Evolutionary conservation across 805 yeast species (phyloP).

Genomic region (Ogataea paradorogensis): DNA sequence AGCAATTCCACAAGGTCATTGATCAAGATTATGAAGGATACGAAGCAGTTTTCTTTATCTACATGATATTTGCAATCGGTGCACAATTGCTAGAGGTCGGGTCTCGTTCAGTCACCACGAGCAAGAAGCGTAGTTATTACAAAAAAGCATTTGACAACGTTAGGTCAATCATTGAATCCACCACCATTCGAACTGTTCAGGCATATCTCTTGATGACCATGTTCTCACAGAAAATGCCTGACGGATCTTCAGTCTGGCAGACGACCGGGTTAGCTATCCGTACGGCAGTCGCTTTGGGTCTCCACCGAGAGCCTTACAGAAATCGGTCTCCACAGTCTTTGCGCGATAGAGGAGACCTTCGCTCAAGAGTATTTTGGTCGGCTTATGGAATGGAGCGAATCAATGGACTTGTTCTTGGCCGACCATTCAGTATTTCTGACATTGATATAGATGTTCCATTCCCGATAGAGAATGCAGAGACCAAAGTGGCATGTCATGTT

Average conservation of each 20-base stretch:
- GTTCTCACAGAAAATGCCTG: constrained; percentile 36
- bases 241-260: constrained; percentile 34
- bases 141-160: constrained; percentile 31
- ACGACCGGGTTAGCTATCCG: constrained; percentile 33
- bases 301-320: constrained; percentile 31
- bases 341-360: constrained; percentile 4
- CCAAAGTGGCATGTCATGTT: constrained; percentile 30
- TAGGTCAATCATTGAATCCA: constrained; percentile 19
- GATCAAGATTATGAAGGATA: constrained; percentile 9
- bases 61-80: neutral
- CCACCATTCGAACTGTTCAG: constrained; percentile 31
- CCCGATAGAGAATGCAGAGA: constrained; percentile 22
- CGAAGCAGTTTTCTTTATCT: constrained; percentile 20
- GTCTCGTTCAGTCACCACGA: neutral
- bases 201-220: constrained; percentile 31
- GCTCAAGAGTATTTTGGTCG: constrained; percentile 33
- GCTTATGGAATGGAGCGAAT: constrained; percentile 37
- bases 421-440: constrained; percentile 38
- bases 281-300: constrained; percentile 24
- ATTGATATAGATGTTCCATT: constrained; percentile 34
- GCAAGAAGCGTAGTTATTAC: constrained; percentile 23
- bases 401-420: constrained; percentile 34
- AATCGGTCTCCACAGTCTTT: neutral
- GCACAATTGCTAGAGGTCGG: neutral
- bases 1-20: neutral